phyloP scores from a whole-genome alignment of 306 rosid species.

The Begonia peltatifolia region DNA sequence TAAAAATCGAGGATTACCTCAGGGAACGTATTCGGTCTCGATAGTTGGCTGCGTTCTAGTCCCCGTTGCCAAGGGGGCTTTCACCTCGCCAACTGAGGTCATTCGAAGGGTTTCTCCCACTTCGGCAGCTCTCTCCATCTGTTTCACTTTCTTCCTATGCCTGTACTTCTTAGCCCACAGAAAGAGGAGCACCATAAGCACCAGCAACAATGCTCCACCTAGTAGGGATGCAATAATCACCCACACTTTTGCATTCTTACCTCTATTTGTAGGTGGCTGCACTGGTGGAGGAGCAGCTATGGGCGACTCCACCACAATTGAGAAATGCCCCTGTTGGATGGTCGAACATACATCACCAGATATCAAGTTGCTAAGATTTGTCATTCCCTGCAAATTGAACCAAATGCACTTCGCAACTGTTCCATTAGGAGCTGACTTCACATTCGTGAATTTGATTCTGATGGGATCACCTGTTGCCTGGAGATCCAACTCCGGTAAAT shows the following conservation, averaged over 20 bases:
- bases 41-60: conserved; percentile 86
- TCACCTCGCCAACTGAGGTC: conserved; percentile 65
- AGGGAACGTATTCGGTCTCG: conserved; percentile 84
- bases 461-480: conserved; percentile 28
- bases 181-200: conserved; percentile 29
- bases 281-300: conserved; percentile 23
- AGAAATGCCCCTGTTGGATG: conserved; percentile 60
- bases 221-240: conserved; percentile 62
- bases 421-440: conserved; percentile 25
- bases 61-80: conserved; percentile 77
- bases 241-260: conserved; percentile 36
- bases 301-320: conserved; percentile 42
- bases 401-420: conserved; percentile 34
- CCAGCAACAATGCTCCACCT: conserved; percentile 58
- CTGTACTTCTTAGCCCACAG: conserved; percentile 43
- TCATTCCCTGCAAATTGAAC: conserved; percentile 38
- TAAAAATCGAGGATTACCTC: conserved; percentile 12
- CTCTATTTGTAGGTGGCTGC: conserved; percentile 11
- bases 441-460: conserved; percentile 31
- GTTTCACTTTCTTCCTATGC: conserved; percentile 47
- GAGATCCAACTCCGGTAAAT: conserved; percentile 26
- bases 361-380: conserved; percentile 33
- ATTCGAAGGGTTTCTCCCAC: conserved; percentile 78
- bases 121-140: conserved; percentile 87
- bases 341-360: conserved; percentile 32